Base-by-base conservation (phyloP, 257 asterid species). In the Solanum appendiculatum region DNA sequence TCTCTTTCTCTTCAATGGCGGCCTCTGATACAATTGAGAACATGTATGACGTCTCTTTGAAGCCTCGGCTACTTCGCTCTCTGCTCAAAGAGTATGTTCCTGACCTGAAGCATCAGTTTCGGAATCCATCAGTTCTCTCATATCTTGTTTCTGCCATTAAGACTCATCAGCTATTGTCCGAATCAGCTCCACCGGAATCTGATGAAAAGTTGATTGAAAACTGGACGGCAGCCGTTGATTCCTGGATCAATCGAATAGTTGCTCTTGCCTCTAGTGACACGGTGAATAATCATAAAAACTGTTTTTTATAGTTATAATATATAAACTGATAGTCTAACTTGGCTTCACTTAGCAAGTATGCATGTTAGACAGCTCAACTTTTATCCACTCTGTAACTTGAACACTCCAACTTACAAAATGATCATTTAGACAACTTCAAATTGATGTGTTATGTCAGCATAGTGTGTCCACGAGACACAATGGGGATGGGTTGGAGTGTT, bases 191-290 rank as follows among this genome's bases (percentile, higher is more conserved):
- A 21, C 87, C 85, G 6, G 88, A 93, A 21, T 39, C 75, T 29
- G 86, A 91, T 14, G 90, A 88, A 83, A 93, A 93, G 54, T 68
- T 90, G 72, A 82, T 86, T 9, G 96, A 93, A 3, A 87, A 88
- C 54, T 95, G 98, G 99, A 95, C 93, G 85, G 87, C 94, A 0
- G 90, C 95, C 1, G 94, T 95, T 1, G 99, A 97, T 90, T 91
- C 94, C 18, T 97, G 99, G 99, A 88, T 93, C 90, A 90, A 92
- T 77, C 96, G 98, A 66, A 14, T 94, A 66, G 90, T 92, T 73
- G 66, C 87, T 46, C 96, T 97, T 39, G 92, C 89, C 37, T 93
- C 98, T 27, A 88, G 93, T 83, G 87, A 86, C 83, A 92, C 89
- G 99, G 98, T 96, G 89, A 89, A 85, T 81, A 48, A 37, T 39